Evolutionary conservation across 305 asterid genomes (phyloP).

Genomic region (Fraxinus sp.): DNA sequence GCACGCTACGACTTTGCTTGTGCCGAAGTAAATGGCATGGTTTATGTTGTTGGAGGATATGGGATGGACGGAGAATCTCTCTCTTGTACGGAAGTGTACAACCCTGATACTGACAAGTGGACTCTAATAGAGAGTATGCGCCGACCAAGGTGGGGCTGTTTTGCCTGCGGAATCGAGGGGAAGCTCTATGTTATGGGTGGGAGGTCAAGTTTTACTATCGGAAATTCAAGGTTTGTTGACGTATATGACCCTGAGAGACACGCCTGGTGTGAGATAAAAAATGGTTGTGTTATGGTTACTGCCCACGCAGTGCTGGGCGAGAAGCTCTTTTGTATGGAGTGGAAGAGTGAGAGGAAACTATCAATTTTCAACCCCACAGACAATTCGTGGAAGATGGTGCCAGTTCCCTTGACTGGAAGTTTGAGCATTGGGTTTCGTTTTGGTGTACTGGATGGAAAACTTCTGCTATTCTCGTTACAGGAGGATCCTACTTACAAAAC

Average conservation of each 20-base stretch:
- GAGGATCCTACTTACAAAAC: constrained; percentile 49
- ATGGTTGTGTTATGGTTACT: constrained; percentile 82
- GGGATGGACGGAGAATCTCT: constrained; percentile 63
- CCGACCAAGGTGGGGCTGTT: constrained; percentile 81
- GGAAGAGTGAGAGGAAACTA: constrained; percentile 73
- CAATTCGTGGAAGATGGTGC: constrained; percentile 64
- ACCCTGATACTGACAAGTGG: constrained; percentile 64
- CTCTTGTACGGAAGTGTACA: constrained; percentile 67
- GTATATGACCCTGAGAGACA: constrained; percentile 52
- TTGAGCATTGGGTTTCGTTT: constrained; percentile 58
- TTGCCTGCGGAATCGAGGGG: constrained; percentile 70
- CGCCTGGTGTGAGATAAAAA: constrained; percentile 65
- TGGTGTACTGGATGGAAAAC: constrained; percentile 62
- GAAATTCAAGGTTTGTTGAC: constrained; percentile 65
- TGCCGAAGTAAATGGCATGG: constrained; percentile 66
- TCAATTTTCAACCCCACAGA: constrained; percentile 54
- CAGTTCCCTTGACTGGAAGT: constrained; percentile 62
- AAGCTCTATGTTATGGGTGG: constrained; percentile 86
- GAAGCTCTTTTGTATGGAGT: constrained; percentile 72
- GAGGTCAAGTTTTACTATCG: constrained; percentile 75
- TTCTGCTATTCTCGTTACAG: constrained; percentile 55
- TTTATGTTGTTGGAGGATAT: constrained; percentile 69
- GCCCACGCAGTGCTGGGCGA: constrained; percentile 72
- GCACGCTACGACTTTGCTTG: constrained; percentile 83
- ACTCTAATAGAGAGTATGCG: constrained; percentile 58